Percentiles rank a stretch among this genome's conserved stretches.
Conservation (phyloP, 2,329 filamentous ascomycete genomes). For the Talaromyces sp. region DNA sequence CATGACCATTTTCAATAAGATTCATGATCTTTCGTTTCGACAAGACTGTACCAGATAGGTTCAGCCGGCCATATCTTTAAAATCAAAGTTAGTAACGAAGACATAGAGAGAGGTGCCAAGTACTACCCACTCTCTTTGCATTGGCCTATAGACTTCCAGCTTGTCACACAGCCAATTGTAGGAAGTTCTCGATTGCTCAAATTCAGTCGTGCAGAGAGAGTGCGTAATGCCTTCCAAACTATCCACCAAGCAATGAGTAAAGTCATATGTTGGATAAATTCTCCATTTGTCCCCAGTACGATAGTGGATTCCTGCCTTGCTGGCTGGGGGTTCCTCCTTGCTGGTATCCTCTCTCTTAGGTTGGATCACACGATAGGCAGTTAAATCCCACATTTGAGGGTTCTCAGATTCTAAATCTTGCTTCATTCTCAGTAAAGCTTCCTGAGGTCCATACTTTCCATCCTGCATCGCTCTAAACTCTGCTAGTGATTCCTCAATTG, state of each 20-base stretch:
- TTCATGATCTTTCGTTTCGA: constrained; percentile 81
- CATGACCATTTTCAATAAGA: constrained; percentile 71
- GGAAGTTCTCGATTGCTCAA: constrained; percentile 74
- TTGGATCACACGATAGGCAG: constrained; percentile 75
- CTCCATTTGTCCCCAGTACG: constrained; percentile 79
- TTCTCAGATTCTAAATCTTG: constrained; percentile 77
- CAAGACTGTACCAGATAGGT: constrained; percentile 77
- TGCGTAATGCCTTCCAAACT: constrained; percentile 90
- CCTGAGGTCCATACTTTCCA: constrained; percentile 79
- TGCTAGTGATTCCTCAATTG: constrained; percentile 67
- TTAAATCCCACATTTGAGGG: constrained; percentile 94
- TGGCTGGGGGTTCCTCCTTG: constrained; percentile 37
- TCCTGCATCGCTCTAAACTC: constrained; percentile 90
- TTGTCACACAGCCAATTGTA: constrained; percentile 88
- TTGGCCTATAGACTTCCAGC: constrained; percentile 79
- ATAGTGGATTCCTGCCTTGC: constrained; percentile 39
- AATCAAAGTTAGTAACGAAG: constrained; percentile 14
- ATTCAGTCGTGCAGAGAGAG: constrained; percentile 89
- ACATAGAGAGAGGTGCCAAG: neutral
- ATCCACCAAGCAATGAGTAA: constrained; percentile 86
- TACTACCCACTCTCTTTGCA: constrained; percentile 76
- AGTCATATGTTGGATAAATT: constrained; percentile 95
- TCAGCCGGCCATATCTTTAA: constrained; percentile 57
- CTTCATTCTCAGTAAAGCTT: constrained; percentile 89
- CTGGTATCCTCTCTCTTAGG: neutral